A percentile compares a stretch with the other conserved stretches of the same genome.
These are phyloP conservation scores for Tolypocladium inflatum DNA, from an alignment of 2,329 filamentous ascomycete species.

Conservation along the genomic window DNA sequence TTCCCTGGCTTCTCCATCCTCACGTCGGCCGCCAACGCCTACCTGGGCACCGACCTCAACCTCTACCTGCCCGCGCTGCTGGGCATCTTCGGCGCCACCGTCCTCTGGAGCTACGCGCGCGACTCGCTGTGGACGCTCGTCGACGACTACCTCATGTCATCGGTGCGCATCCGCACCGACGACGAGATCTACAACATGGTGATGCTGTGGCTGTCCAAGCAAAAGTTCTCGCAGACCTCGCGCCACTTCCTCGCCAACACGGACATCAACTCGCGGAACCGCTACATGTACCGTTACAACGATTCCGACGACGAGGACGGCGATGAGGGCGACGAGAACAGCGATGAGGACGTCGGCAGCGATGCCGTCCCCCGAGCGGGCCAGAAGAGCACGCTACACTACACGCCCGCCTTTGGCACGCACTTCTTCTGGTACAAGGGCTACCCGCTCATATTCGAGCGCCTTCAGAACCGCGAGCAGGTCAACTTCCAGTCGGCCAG, in stretches of 20 bases:
- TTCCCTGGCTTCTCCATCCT: conserved; percentile 57
- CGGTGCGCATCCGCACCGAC: conserved; percentile 56
- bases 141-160: conserved; percentile 50
- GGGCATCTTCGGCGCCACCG: conserved; percentile 34
- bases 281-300: conserved; percentile 37
- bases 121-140: conserved; percentile 37
- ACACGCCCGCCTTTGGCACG: conserved; percentile 57
- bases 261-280: conserved; percentile 43
- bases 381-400: conserved; percentile 42
- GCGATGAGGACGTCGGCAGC: conserved; percentile 24
- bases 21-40: conserved; percentile 40
- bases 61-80: conserved; percentile 52
- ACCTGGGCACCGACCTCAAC: conserved; percentile 52
- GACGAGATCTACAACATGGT: conserved; percentile 67
- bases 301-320: conserved; percentile 33
- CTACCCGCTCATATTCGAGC: conserved; percentile 47
- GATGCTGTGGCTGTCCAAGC: conserved; percentile 59
- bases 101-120: conserved; percentile 44
- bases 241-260: conserved; percentile 58
- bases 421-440: conserved; percentile 62
- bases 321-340: conserved; percentile 24
- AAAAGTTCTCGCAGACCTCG: conserved; percentile 49
- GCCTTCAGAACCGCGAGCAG: conserved; percentile 37
- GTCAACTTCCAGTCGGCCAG: conserved; percentile 29
- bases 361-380: conserved; percentile 13